phyloP scores from a whole-genome alignment of 1,284 basidiomycete species.

The Singerocomus rubriflavus region DNA sequence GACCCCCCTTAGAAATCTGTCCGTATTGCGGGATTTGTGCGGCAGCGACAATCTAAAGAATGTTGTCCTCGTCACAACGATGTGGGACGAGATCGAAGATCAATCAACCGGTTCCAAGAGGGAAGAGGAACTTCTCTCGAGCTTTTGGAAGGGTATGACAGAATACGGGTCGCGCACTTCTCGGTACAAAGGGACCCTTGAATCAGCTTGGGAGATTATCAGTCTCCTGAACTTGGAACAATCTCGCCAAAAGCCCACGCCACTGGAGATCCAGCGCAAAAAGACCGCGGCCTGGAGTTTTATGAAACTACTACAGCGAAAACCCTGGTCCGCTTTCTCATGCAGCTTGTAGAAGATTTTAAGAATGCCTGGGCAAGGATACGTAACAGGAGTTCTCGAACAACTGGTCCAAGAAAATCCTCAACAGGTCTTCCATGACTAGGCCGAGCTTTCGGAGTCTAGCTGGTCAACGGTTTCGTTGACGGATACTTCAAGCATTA shows the following conservation, averaged over 20 bases:
- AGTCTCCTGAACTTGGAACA: slow-evolving; percentile 2
- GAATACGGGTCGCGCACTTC: slow-evolving; percentile 9
- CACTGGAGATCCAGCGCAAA: slow-evolving; percentile 19
- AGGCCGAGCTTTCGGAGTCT: not conserved
- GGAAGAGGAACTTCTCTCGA: slow-evolving; percentile 12
- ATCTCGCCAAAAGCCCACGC: not conserved
- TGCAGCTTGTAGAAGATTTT: slow-evolving; percentile 2
- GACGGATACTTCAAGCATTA: not conserved
- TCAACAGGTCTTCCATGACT: not conserved
- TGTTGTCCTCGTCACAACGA: slow-evolving; percentile 29
- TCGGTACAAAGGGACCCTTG: slow-evolving; percentile 10
- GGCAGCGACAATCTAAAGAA: slow-evolving; percentile 22
- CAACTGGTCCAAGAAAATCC: not conserved
- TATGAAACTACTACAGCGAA: slow-evolving; percentile 17
- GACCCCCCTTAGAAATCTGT: slow-evolving; percentile 21
- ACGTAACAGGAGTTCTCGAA: not conserved
- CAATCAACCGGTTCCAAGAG: slow-evolving; percentile 15
- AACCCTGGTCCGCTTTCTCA: slow-evolving; percentile 8
- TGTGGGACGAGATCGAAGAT: slow-evolving; percentile 30
- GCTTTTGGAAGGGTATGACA: slow-evolving; percentile 19
- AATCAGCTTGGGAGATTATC: slow-evolving; percentile 21
- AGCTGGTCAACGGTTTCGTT: not conserved
- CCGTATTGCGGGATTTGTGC: slow-evolving; percentile 25
- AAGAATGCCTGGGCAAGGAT: slow-evolving; percentile 10
- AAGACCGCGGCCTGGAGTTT: slow-evolving; percentile 10